These are phyloP conservation scores for Wickerhamiella parazyma DNA, from an alignment of 805 yeast species.

Conservation along the genomic window DNA sequence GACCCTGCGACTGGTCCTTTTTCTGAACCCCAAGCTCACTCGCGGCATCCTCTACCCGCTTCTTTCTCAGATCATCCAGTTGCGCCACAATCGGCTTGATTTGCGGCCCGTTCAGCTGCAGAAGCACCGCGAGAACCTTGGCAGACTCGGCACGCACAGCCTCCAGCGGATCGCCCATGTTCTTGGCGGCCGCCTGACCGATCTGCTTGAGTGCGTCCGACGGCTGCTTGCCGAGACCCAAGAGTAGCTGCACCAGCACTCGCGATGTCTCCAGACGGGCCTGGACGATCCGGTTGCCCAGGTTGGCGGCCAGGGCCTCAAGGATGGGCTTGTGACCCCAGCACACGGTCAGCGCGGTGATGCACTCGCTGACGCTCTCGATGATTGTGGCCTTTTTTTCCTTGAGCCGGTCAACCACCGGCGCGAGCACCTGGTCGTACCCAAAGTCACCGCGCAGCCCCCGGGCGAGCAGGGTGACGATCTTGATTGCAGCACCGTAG, in stretches of 20 bases:
- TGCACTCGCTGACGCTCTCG: conserved; percentile 52
- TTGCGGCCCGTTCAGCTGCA: conserved; percentile 70
- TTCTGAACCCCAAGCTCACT: conserved; percentile 38
- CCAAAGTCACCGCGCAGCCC: conserved; percentile 46
- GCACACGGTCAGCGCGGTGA: conserved; percentile 47
- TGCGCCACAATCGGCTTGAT: conserved; percentile 45
- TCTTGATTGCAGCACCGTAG: conserved; percentile 63
- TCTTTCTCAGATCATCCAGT: conserved; percentile 64
- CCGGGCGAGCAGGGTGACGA: conserved; percentile 44
- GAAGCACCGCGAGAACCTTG: conserved; percentile 63
- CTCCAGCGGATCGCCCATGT: conserved; percentile 73
- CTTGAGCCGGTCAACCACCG: conserved; percentile 68
- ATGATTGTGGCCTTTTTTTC: conserved; percentile 74
- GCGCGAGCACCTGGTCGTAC: conserved; percentile 40
- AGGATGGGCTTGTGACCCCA: conserved; percentile 42
- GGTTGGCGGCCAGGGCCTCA: conserved; percentile 43
- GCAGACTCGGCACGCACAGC: conserved; percentile 69
- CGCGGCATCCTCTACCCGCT: conserved; percentile 48
- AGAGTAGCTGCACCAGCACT: conserved; percentile 51
- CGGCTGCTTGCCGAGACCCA: conserved; percentile 37
- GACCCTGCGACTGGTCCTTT: not conserved
- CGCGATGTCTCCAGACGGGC: conserved; percentile 58
- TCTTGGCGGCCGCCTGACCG: conserved; percentile 41
- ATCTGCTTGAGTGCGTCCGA: conserved; percentile 43
- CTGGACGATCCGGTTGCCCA: conserved; percentile 73